Conservation (phyloP, 2,329 filamentous ascomycete genomes). For the Fusarium sp. region DNA sequence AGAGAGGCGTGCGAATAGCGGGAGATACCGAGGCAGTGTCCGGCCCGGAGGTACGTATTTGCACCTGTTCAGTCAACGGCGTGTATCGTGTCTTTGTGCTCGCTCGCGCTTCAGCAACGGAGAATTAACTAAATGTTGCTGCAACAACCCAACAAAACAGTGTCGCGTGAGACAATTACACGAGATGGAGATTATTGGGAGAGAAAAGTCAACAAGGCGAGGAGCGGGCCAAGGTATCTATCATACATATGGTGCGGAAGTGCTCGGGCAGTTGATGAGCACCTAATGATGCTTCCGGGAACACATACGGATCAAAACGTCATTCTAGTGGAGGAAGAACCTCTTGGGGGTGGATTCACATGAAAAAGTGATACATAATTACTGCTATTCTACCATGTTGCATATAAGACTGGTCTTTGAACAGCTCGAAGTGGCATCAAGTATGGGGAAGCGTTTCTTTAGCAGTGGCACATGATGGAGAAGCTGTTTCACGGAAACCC, state of each 20-base stretch:
- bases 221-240: slow-evolving; percentile 9
- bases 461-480: slow-evolving; percentile 37
- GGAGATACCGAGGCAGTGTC: slow-evolving; percentile 44
- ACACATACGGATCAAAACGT: slow-evolving; percentile 26
- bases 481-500: slow-evolving; percentile 25
- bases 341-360: slow-evolving; percentile 3
- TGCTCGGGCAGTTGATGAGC: slow-evolving; percentile 34
- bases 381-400: slow-evolving; percentile 1
- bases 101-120: slow-evolving; percentile 5
- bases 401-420: slow-evolving; percentile 3
- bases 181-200: slow-evolving; percentile 28
- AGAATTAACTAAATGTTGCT: slow-evolving; percentile 6
- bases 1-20: slow-evolving; percentile 36
- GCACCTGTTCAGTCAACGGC: slow-evolving; percentile 14
- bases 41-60: slow-evolving; percentile 25
- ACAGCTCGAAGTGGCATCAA: slow-evolving; percentile 33
- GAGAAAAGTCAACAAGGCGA: slow-evolving; percentile 10
- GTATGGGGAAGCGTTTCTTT: slow-evolving; percentile 34
- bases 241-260: slow-evolving; percentile 36
- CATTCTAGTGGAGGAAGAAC: slow-evolving; percentile 30
- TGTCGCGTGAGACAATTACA: slow-evolving; percentile 28
- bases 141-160: not conserved
- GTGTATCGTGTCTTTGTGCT: slow-evolving; percentile 9
- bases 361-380: slow-evolving; percentile 7
- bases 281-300: slow-evolving; percentile 31